These are phyloP conservation scores for Allantophomopsis cytisporea DNA, from an alignment of 2,329 filamentous ascomycete species.

Conservation along the genomic window DNA sequence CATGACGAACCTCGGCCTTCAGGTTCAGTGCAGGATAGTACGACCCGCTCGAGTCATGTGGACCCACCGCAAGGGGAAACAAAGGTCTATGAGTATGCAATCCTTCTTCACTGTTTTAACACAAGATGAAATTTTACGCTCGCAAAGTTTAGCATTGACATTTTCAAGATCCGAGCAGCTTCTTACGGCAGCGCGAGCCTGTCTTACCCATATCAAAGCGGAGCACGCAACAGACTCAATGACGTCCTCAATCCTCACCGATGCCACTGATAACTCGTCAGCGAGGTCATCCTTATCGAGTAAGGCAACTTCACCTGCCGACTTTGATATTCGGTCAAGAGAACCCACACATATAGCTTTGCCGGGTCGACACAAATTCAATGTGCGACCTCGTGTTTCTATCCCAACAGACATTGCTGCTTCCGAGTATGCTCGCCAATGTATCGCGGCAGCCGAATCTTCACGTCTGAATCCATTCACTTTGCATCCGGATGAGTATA, in stretches of 20 bases:
- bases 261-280: slow-evolving; percentile 32
- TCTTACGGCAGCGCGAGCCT: slow-evolving; percentile 6
- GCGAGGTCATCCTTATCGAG: slow-evolving; percentile 40
- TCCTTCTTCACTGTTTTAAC: no score
- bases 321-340: slow-evolving; percentile 25
- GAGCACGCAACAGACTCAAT: slow-evolving; percentile 26
- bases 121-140: no score
- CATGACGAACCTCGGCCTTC: background rate
- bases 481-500: slow-evolving; percentile 74
- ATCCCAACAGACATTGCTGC: slow-evolving; percentile 64
- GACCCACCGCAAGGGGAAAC: no score
- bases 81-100: no score
- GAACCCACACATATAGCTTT: slow-evolving; percentile 6
- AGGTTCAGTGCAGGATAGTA: background rate
- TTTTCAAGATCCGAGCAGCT: slow-evolving; percentile 9
- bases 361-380: slow-evolving; percentile 27
- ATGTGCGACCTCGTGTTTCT: slow-evolving; percentile 64
- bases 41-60: slow-evolving; percentile 1
- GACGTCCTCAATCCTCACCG: slow-evolving; percentile 38
- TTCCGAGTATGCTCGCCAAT: slow-evolving; percentile 79
- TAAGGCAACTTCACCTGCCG: slow-evolving; percentile 48
- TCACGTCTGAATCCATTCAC: slow-evolving; percentile 84
- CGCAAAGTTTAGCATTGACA: slow-evolving; percentile 8
- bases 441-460: slow-evolving; percentile 76
- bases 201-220: slow-evolving; percentile 13